Conservation (phyloP, 1,139 yeast species). For the Blastobotrys raffinosifermentans region DNA sequence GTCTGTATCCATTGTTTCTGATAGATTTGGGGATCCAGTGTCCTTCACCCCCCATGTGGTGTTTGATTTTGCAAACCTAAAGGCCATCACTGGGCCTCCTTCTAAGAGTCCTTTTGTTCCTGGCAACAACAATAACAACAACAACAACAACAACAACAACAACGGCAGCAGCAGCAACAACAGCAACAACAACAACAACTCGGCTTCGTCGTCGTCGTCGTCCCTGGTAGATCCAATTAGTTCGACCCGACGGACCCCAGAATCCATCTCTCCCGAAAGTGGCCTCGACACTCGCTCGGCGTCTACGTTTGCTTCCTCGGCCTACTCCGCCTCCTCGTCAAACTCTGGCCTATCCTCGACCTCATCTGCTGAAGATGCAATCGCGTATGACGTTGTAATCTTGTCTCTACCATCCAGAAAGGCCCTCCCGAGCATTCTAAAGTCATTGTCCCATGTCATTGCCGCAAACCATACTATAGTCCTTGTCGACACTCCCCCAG, state of each 20-base stretch:
- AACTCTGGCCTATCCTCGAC: not conserved
- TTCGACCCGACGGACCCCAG: not conserved
- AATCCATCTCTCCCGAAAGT: too few species aligned
- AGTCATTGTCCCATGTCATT: constrained; percentile 21
- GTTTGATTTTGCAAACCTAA: constrained; percentile 13
- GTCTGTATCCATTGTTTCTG: constrained; percentile 18
- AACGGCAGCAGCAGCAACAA: constrained; percentile 1
- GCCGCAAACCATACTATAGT: constrained; percentile 26
- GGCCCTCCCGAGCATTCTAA: constrained; percentile 25
- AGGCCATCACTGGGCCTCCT: constrained; percentile 10
- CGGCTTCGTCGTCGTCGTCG: not conserved
- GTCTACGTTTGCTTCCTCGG: constrained; percentile 10
- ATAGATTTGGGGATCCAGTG: constrained; percentile 23
- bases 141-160: constrained; percentile 6
- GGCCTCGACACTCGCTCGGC: not conserved
- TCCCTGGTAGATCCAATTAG: not conserved
- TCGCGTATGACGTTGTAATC: constrained; percentile 25
- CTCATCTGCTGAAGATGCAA: constrained; percentile 1
- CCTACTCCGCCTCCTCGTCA: constrained; percentile 8
- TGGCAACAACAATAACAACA: constrained; percentile 4
- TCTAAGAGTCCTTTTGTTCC: constrained; percentile 7
- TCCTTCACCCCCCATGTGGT: constrained; percentile 16
- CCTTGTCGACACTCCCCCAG: constrained; percentile 29
- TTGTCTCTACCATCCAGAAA: constrained; percentile 26
- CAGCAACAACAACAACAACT: not conserved